Evolutionary conservation across 176 grass and related monocot genomes (phyloP), one percentile per base, ranked within the genome.

Genomic region (Typha latifolia): DNA sequence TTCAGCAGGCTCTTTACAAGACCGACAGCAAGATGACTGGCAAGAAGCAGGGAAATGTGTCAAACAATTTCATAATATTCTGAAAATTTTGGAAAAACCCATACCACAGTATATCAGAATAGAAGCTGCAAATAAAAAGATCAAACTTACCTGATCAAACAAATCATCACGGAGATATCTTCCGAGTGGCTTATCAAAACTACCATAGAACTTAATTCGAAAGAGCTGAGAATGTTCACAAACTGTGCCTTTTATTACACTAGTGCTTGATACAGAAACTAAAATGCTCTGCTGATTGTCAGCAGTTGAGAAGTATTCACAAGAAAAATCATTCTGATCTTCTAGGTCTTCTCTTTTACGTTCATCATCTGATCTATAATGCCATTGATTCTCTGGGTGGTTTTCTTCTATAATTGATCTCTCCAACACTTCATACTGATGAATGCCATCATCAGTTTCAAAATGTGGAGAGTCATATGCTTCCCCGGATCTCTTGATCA

Each of bases 151-250:
- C 91, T 91, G 80, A 34, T 96, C 82, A 77, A 96, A 91, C 77
- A 96, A 86, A 49, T 96, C 76, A 66, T 96, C 92, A 0, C 52
- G 76, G 59, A 96, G 87, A 77, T 91, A 96, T 82, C 85, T 85
- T 50, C 92, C 92, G 15, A 96, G 80, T 66, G 92, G 87, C 74
- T 96, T 96, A 81, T 96, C 92, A 48, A 85, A 91, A 62, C 77
- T 85, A 69, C 92, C 82, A 74, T 96, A 96, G 81, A 91, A 96
- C 52, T 86, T 96, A 47, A 96, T 96, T 24, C 92, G 84, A 75
- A 82, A 66, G 67, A 96, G 79, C 43, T 73, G 82, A 48, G 80
- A 81, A 48, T 68, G 80, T 32, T 88, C 55, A 37, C 92, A 96
- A 55, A 84, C 72, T 56, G 72, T 69, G 49, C 78, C 77, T 89